Base-by-base conservation (phyloP, 176 grass and related monocot species). In the Triticum turgidum region DNA sequence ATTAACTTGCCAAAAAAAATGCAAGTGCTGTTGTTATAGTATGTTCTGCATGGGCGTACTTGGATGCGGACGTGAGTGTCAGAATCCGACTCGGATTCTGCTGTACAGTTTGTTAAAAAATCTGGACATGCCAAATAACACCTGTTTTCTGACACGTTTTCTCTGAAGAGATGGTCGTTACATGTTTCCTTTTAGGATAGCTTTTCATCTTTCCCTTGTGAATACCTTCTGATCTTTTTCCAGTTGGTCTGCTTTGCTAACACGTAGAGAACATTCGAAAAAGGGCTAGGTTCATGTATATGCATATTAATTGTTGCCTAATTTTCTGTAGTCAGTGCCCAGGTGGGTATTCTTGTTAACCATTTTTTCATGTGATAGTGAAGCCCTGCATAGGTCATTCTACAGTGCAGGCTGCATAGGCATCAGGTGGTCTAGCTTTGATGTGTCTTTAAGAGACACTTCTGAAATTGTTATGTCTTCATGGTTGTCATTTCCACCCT, bases 171-270 rank as follows among this genome's bases (percentile, higher is more conserved):
- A 79, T 35, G 70, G 33, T 13, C 8, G 29, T 83, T 69, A 21
- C 61, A 62, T 80, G 66, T 83, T 84, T 44, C 51, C 11, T 15
- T 85, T 58, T 56, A 52, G 52, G 20, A 22, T 58, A 42, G 14
- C 7, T 35, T 59, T 80, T 89, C 61, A 27, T 76, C 5, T 68
- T 81, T 81, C 27, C 54, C 6, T 59, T 69, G 32, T 76, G n/a
- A 44, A 4, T 49, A 33, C 83, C 41, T 52, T 62, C 15, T 82
- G 51, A 39, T 25, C n/a, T 6, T 82, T 59, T 24, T 39, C 71
- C 47, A 65, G 30, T 76, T 76, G 75, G 5, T 75, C 45, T 80
- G 21, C 34, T 37, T 58, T 87, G 34, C 33, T 79, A 41, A 52
- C 63, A 72, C 0, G 24, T 35, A 30, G 21, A 58, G 24, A 66